Conservation (phyloP, 768 basidiomycete species). For the Lepiota brunneoincarnata region DNA sequence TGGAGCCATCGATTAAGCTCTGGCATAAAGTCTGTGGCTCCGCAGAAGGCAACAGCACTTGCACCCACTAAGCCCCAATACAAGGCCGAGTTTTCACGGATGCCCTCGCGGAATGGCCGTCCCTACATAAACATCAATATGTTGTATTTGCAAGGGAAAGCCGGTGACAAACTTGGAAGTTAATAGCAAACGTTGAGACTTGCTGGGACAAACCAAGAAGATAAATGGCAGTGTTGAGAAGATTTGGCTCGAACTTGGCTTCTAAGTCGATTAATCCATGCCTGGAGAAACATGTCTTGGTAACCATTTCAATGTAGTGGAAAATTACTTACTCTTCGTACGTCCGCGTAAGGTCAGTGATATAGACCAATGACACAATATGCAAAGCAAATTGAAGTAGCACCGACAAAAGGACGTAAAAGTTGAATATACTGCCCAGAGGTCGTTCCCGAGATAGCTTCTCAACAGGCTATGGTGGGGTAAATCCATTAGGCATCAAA, state of each 20-base stretch:
- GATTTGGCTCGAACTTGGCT: conserved; percentile 92
- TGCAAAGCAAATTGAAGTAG: conserved; percentile 92
- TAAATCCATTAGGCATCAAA: not conserved
- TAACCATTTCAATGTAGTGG: not conserved
- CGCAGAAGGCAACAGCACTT: conserved; percentile 86
- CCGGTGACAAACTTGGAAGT: conserved; percentile 70
- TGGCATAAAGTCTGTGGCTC: conserved; percentile 91
- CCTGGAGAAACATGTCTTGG: conserved; percentile 28
- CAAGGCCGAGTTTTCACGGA: conserved; percentile 91
- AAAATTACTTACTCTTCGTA: conserved; percentile 67
- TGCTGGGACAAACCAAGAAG: conserved; percentile 94
- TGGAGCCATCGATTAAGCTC: conserved; percentile 97
- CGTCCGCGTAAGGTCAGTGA: conserved; percentile 79
- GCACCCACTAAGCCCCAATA: conserved; percentile 92
- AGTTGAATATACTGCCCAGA: conserved; percentile 93
- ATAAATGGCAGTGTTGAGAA: conserved; percentile 97
- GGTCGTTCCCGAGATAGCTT: conserved; percentile 93
- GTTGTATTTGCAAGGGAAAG: not conserved
- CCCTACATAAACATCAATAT: conserved; percentile 45
- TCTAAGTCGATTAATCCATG: conserved; percentile 85
- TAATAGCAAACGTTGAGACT: conserved; percentile 97
- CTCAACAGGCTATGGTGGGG: conserved; percentile 76
- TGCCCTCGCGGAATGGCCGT: conserved; percentile 97
- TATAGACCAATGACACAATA: conserved; percentile 87
- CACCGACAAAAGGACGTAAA: conserved; percentile 92